These are phyloP conservation scores for Bothriochloa decipiens DNA, from an alignment of 176 grass and related monocot genomes.

Conservation along the genomic window DNA sequence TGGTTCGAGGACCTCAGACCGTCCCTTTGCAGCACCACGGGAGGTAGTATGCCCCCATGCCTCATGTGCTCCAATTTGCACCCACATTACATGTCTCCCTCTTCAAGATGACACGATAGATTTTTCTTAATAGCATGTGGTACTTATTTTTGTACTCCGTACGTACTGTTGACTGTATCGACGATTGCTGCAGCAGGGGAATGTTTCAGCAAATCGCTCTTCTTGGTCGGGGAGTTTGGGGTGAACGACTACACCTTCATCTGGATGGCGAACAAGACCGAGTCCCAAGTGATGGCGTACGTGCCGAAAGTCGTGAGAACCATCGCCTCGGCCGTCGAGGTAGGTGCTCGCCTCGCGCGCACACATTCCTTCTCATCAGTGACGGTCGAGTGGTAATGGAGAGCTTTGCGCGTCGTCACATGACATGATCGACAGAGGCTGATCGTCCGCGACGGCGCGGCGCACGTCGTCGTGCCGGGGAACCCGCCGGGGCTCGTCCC, in stretches of 20 bases:
- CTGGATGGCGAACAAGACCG: not conserved
- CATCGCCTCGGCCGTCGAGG: not conserved
- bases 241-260: conserved; percentile 32
- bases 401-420: too few species aligned
- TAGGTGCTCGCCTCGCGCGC: not conserved
- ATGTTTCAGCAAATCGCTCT: not conserved
- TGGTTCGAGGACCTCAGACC: conserved; percentile 54
- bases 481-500: too few species aligned
- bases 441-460: not conserved
- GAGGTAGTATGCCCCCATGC: not conserved
- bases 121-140: too few species aligned
- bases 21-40: not conserved
- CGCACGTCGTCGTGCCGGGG: conserved; percentile 17
- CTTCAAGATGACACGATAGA: too few species aligned
- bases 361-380: too few species aligned
- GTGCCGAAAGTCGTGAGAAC: not conserved
- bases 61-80: too few species aligned
- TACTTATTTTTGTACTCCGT: too few species aligned
- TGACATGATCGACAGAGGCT: conserved; percentile 23
- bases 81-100: too few species aligned
- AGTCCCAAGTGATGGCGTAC: not conserved
- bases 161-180: too few species aligned
- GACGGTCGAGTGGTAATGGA: too few species aligned
- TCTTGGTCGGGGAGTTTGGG: not conserved
- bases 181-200: not conserved